Base-by-base conservation (phyloP, 1,284 basidiomycete genomes). In the Porodaedalea pini region DNA sequence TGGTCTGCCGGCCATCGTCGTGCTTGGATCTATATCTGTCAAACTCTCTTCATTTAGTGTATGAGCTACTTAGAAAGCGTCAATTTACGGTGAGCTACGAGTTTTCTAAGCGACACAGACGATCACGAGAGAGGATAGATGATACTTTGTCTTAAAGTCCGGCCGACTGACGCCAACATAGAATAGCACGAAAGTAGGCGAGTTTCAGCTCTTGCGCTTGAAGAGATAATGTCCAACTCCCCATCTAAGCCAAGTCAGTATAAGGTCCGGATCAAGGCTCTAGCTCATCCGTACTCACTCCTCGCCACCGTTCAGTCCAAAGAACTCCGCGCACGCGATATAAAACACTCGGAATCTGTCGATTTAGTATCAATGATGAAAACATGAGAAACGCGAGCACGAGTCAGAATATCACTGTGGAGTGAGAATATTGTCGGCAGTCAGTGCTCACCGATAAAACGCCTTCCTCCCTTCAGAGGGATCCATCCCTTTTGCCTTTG, bases 241-340 rank as follows among this genome's bases (percentile, higher is more conserved):
- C 80, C 80, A 83, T 41, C 72, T 74, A 37, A 53, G 36, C 52
- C 36, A 49, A 1, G 4, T n/a, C 41, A 44, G 17, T n/a, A 23
- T 10, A 8, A 25, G n/a, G 8, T 29, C 45, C 4, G 31, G 11
- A 15, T 10, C 13, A 47, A 4, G n/a, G 6, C 3, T 17, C 15
- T 29, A 17, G 10, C 32, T 6, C 8, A 34, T 27, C 15, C 15
- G 37, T 4, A 76, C 81, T 66, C 63, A 83, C 82, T 85, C 81
- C 68, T 90, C 78, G 2, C 88, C 87, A 4, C 69, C 68, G 63
- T 88, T 78, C 68, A 85, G 74, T 4, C 75, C 83, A 68, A 91
- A 92, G 60, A 90, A 76, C 66, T 90, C 88, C 4, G 85, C 83
- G 62, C 85, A 87, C 13, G 87, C 86, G 67, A 90, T 78, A 66